Base-by-base conservation (phyloP, 2,329 filamentous ascomycete genomes). In the Akanthomyces lecanii region DNA sequence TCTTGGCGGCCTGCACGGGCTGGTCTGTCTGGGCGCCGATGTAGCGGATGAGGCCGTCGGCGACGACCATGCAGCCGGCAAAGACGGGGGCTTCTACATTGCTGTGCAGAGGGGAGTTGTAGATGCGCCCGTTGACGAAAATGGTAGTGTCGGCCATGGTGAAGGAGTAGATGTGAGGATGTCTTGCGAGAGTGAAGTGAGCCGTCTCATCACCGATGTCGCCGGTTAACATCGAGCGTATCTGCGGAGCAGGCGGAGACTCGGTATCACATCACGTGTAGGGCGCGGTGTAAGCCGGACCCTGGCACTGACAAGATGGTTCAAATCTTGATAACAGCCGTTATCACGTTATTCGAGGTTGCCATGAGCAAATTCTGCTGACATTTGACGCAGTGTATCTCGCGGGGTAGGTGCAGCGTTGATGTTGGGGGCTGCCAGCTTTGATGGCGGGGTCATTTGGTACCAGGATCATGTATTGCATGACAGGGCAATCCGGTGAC, bases 31-130 rank as follows among this genome's bases (percentile, higher is more conserved):
- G 67, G 5, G 73, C 66, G 6, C 76, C 76, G 60, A 78, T 68
- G 33, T 74, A 70, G 14, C 70, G 66, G 59, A 78, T 74, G 45
- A 71, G 57, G 21, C 74, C 75, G 60, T 74, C 69, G 60, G 70
- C 66, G 40, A 77, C 67, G 45, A 76, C 69, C 68, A 77, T 72
- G 65, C 72, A 69, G 33, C 71, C 68, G 1, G 68, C 70, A 63
- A 75, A 75, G 30, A 66, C 67, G 5, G 71, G 72, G 6, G 50
- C n/a, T 33, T n/a, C 16, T 18, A 42, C 48, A 65, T 47, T 66
- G 60, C 50, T 25, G 25, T 59, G 53, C 5, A 56, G 8, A 4
- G 64, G 51, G 5, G 66, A 65, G 36, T 65, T 66, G 54, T 67
- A 70, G 11, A 70, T 63, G 38, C 62, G 65, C 21, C 66, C 69